Evolutionary conservation across 257 asterid species (phyloP), one percentile per base, ranked within the genome.

Genomic region (Eucommia ulmoides): DNA sequence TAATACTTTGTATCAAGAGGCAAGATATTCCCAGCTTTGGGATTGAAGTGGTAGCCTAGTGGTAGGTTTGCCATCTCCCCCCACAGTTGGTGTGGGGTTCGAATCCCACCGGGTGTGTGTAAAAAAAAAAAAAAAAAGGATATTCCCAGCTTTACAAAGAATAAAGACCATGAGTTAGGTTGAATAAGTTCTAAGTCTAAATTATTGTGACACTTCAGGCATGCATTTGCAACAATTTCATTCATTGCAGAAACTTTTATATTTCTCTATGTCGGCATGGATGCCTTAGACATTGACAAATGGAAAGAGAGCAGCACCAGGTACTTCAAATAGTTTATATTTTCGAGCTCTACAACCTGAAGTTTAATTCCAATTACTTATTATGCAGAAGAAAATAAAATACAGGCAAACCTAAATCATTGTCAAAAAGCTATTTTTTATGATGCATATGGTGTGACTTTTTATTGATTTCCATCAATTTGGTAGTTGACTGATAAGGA

Each of bases 141-240:
- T n/a, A n/a, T n/a, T n/a, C n/a, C n/a, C n/a, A n/a, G n/a, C n/a
- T n/a, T n/a, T n/a, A n/a, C n/a, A n/a, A n/a, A n/a, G n/a, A n/a
- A n/a, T n/a, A n/a, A n/a, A n/a, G n/a, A 23, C 50, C 56, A 56
- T 57, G 9, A 57, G 22, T 22, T 48, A 41, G 19, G 5, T 21
- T 58, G 49, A 19, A 25, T 20, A n/a, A 8, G 41, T 53, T 52
- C 45, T 18, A 22, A 26, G 51, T 46, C 10, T 12, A 48, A 23
- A 23, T 42, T 21, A 38, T 29, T 45, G 56, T 22, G 29, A 38
- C 38, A 45, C 46, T 59, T 62, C 84, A 80, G 89, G 62, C 89
- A 80, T 59, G 59, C 80, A 22, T 80, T 80, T 66, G 89, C 89
- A 20, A 61, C 89, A n/a, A 56, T 76, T 59, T 80, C 89, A 24